These are phyloP conservation scores for Bruguiera hainesii DNA, from an alignment of 441 rosid species.

Conservation along the genomic window DNA sequence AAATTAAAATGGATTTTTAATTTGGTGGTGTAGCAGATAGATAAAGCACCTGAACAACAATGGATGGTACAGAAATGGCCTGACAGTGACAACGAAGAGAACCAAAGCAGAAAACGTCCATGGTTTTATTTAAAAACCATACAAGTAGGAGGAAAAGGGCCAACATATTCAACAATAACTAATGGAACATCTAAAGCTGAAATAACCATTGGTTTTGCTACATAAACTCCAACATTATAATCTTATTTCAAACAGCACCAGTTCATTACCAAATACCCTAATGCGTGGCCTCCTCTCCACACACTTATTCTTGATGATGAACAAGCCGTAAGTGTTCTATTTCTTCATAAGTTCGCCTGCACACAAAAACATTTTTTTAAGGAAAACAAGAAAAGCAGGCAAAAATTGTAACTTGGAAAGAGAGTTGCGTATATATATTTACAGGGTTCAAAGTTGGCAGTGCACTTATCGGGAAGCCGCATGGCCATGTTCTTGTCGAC, in stretches of 20 bases:
- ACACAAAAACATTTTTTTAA: neutral
- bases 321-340: conserved; percentile 9
- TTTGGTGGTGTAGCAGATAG: too few relatives aligned
- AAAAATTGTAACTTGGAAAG: neutral
- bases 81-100: too few relatives aligned
- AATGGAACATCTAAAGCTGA: conserved; percentile 2
- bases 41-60: too few relatives aligned
- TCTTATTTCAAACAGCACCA: conserved; percentile 2
- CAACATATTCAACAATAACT: neutral
- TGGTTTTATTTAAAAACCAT: too few relatives aligned
- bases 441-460: conserved; percentile 84
- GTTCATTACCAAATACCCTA: neutral
- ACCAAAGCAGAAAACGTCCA: too few relatives aligned
- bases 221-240: conserved; percentile 1
- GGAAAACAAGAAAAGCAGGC: neutral
- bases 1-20: too few relatives aligned
- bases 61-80: too few relatives aligned
- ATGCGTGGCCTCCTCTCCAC: conserved; percentile 11
- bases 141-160: too few relatives aligned
- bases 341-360: conserved; percentile 52
- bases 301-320: conserved; percentile 14
- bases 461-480: conserved; percentile 89
- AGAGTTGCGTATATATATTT: conserved; percentile 16
- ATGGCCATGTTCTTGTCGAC: conserved; percentile 84
- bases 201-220: conserved; percentile 6